Conservation (phyloP, 2,329 filamentous ascomycete species). For the Ceratocystis albifundus region DNA sequence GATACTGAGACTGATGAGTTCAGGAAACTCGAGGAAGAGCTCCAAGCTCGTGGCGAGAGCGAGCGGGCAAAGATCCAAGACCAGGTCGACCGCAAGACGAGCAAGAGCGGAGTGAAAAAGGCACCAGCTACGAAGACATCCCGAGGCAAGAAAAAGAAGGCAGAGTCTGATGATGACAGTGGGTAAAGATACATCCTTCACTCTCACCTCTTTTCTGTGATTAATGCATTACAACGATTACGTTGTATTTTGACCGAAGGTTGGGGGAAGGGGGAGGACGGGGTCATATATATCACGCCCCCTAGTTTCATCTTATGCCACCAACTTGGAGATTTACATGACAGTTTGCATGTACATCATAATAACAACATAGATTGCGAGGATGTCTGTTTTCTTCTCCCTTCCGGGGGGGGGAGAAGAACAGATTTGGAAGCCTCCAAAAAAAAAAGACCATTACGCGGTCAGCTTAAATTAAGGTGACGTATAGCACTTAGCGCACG, state of each 20-base stretch:
- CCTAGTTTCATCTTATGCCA: background rate
- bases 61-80: conserved; percentile 67
- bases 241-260: background rate
- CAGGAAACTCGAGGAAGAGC: conserved; percentile 46
- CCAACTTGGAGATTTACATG: background rate
- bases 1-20: conserved; percentile 68
- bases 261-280: no score
- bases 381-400: no score
- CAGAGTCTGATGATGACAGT: conserved; percentile 18
- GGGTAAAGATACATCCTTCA: background rate
- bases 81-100: conserved; percentile 64
- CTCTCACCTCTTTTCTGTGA: background rate
- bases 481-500: background rate
- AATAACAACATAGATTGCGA: background rate
- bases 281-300: background rate
- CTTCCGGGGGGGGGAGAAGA: background rate
- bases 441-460: background rate
- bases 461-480: background rate
- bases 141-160: conserved; percentile 28
- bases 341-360: background rate
- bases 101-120: conserved; percentile 42
- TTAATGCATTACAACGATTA: no score
- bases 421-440: background rate
- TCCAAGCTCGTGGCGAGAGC: conserved; percentile 55
- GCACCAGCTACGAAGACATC: conserved; percentile 30